phyloP scores from a whole-genome alignment of 2,329 filamentous ascomycete species.

The Colletotrichum limetticola region DNA sequence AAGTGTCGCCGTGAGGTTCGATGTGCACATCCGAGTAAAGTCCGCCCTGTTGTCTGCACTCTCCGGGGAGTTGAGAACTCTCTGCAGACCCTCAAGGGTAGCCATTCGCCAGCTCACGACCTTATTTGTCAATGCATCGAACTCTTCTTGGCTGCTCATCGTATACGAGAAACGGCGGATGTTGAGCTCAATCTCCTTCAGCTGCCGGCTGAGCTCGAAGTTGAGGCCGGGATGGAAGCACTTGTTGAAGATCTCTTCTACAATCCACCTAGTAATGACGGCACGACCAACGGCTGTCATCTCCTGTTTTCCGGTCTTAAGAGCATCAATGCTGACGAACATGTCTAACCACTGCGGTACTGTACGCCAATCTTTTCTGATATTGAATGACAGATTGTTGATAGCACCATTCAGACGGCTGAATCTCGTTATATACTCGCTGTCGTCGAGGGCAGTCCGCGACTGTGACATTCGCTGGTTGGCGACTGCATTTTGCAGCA shows the following conservation, averaged over 20 bases:
- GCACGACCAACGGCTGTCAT: slow-evolving; percentile 97
- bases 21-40: slow-evolving; percentile 77
- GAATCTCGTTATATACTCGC: slow-evolving; percentile 90
- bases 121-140: slow-evolving; percentile 86
- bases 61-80: slow-evolving; percentile 72
- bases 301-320: slow-evolving; percentile 91
- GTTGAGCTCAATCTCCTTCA: slow-evolving; percentile 89
- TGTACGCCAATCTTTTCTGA: slow-evolving; percentile 90
- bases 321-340: slow-evolving; percentile 85
- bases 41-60: slow-evolving; percentile 73
- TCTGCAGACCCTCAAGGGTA: slow-evolving; percentile 89
- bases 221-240: slow-evolving; percentile 94
- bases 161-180: slow-evolving; percentile 82
- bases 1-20: slow-evolving; percentile 74
- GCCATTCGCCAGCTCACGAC: slow-evolving; percentile 93
- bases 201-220: slow-evolving; percentile 75
- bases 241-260: slow-evolving; percentile 89
- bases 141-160: slow-evolving; percentile 84
- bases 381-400: slow-evolving; percentile 94
- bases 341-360: slow-evolving; percentile 84
- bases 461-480: slow-evolving; percentile 96
- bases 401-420: slow-evolving; percentile 92
- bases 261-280: slow-evolving; percentile 88
- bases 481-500: slow-evolving; percentile 95
- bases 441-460: slow-evolving; percentile 93